Evolutionary conservation across 2,329 filamentous ascomycete genomes (phyloP).

Genomic region (Exserohilum rostratum): DNA sequence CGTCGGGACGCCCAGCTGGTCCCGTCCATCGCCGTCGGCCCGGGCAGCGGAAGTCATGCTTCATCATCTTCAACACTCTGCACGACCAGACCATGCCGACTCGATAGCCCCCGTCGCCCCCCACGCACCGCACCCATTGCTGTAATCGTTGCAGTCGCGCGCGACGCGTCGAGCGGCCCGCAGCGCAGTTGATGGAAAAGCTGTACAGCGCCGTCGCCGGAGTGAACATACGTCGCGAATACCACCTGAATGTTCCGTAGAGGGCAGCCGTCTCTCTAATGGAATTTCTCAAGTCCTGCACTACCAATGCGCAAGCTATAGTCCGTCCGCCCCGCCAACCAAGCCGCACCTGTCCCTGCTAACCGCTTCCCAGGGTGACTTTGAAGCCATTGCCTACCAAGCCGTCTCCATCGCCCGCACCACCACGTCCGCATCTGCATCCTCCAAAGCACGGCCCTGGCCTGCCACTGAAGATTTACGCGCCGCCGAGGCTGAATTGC

Average conservation of each 20-base stretch:
- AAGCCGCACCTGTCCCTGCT: too few species aligned
- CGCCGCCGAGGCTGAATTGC: slow-evolving; percentile 39
- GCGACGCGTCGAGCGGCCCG: slow-evolving; percentile 17
- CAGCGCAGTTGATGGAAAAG: slow-evolving; percentile 47
- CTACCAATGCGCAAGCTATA: slow-evolving; percentile 49
- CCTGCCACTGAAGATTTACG: slow-evolving; percentile 34
- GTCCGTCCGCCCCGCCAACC: too few species aligned
- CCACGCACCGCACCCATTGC: slow-evolving; percentile 3
- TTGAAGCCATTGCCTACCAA: slow-evolving; percentile 46
- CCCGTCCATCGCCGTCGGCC: slow-evolving; percentile 22
- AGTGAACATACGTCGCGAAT: slow-evolving; percentile 44
- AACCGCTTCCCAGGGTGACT: too few species aligned
- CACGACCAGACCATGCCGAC: slow-evolving; percentile 33
- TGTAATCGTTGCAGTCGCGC: slow-evolving; percentile 22
- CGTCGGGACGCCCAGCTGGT: not conserved
- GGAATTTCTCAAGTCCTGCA: slow-evolving; percentile 48
- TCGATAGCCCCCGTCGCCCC: slow-evolving; percentile 19
- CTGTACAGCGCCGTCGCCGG: slow-evolving; percentile 41
- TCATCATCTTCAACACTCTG: slow-evolving; percentile 23
- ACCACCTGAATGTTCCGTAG: slow-evolving; percentile 49
- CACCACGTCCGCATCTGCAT: slow-evolving; percentile 20
- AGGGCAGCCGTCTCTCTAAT: slow-evolving; percentile 42
- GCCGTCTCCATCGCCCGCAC: slow-evolving; percentile 41
- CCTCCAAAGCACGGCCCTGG: slow-evolving; percentile 23
- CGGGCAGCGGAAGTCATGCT: slow-evolving; percentile 38